Base-by-base conservation (phyloP, 495 filamentous ascomycete genomes). In the Penicillium argentinense region DNA sequence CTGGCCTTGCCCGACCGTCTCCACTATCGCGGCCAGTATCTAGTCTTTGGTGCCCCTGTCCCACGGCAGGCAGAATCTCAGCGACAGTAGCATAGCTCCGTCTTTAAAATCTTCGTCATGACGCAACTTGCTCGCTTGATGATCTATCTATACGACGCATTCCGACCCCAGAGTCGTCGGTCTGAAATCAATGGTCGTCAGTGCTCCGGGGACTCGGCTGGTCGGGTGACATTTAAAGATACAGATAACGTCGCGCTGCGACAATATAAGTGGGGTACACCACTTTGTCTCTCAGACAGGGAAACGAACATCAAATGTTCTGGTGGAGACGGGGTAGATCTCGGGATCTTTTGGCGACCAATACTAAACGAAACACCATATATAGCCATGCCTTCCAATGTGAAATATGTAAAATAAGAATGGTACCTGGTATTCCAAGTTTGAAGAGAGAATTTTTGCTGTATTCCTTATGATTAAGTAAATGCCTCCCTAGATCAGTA, bases 71-170 rank as follows among this genome's bases (percentile, higher is more conserved):
- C 19, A 6, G 29, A 30, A n/a, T 46, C 49, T 39, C 24, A 46
- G 25, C 25, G 49, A 40, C 49, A 52, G 18, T 19, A 30, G 21
- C 49, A 52, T 36, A 33, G 49, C 19, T 52, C 49, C 18, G 17
- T 52, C 11, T 52, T 39, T 24, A 52, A 46, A 2, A 52, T 52
- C 19, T 45, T 39, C 18, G 19, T 46, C 30, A 52, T 52, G 41
- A 52, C 42, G 0, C 49, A 52, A 9, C 42, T 52, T 1, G 42
- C 42, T 21, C 24, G 49, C 9, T 26, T 52, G 19, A 52, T 52
- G 49, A 52, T 52, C 4, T 17, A 43, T 34, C 30, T 41, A 34
- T 46, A 46, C 13, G 49, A 52, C 14, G 49, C 38, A 21, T 52
- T 52, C 29, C 33, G 38, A 21, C 39, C 37, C 22, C 41, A 43